Conservation (phyloP, 1,284 basidiomycete species). For the Rhodotorula sp. region DNA sequence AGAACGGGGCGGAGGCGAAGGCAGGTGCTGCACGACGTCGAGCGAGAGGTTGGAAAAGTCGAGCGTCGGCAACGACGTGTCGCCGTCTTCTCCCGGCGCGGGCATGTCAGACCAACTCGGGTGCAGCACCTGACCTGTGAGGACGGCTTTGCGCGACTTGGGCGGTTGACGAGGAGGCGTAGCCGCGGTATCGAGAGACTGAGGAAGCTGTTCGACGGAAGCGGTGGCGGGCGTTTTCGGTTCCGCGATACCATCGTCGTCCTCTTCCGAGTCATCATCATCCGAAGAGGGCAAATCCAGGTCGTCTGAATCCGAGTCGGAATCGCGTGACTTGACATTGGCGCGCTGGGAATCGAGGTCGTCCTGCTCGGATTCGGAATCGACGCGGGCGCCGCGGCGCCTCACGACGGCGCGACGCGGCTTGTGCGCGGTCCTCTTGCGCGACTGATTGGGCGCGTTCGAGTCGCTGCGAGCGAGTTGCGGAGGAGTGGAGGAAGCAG, state of each 20-base stretch:
- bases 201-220: constrained; percentile 4
- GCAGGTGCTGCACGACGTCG: constrained; percentile 47
- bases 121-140: constrained; percentile 1
- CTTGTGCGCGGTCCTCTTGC: constrained; percentile 12
- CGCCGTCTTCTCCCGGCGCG: constrained; percentile 59
- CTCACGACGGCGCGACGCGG: constrained; percentile 8
- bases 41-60: constrained; percentile 68
- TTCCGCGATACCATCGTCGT: constrained; percentile 13
- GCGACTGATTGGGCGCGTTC: background rate
- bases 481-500: background rate
- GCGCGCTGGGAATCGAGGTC: background rate
- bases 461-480: background rate
- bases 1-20: background rate
- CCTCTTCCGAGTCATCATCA: constrained; percentile 10
- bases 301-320: background rate
- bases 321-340: background rate
- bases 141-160: constrained; percentile 5
- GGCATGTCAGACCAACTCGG: constrained; percentile 75
- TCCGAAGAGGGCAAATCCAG: background rate
- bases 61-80: constrained; percentile 67
- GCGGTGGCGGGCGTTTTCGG: constrained; percentile 11
- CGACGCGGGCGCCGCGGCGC: constrained; percentile 23
- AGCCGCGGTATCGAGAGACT: background rate
- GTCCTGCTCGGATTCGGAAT: constrained; percentile 13
- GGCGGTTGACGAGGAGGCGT: background rate